Evolutionary conservation across 208 protist genomes (phyloP), one percentile per base, ranked within the genome.

Genomic region (Leishmania tarentolae): DNA sequence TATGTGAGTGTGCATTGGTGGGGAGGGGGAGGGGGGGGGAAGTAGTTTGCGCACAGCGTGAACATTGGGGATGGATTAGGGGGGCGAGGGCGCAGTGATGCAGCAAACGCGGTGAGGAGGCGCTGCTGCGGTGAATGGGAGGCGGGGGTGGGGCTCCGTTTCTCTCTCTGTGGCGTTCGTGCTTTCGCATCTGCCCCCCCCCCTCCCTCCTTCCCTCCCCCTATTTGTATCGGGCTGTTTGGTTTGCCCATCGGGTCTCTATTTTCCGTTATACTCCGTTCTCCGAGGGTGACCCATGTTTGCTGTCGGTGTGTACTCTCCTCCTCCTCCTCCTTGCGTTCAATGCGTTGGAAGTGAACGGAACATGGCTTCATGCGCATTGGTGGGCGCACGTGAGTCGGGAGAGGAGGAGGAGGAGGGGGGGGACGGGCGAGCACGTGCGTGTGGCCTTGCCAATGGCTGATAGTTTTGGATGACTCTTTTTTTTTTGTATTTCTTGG

Each of bases 211-310:
- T 17, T 19, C 56, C 28, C 3, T 19, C 17, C 13, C 15, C 47
- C 4, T 46, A 0, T 52, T 3, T 47, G 19, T n/a, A 66, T 66
- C n/a, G 15, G 50, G 37, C 11, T n/a, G 19, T 19, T 50, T 73
- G 15, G 40, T 11, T 35, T 73, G 37, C 19, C n/a, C 31, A 40
- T 31, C 11, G 31, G 61, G 21, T 40, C 53, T 65, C 78, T 28
- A 35, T 21, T 75, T 53, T 68, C 66, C 40, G 31, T 68, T 74
- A 53, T 35, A 81, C 63, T 56, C 37, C 19, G 68, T 73, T 72
- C 42, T 40, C 61, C 5, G 61, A 66, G 15, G 61, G 28, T 15
- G 24, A 31, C 31, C 6, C 42, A 73, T 73, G 9, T 2, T 2
- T 1, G 68, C 42, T 7, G 31, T 73, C 31, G 44, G 42, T 53